These are phyloP conservation scores for Puccinia horiana DNA, from an alignment of 1,284 basidiomycete species.

Conservation along the genomic window DNA sequence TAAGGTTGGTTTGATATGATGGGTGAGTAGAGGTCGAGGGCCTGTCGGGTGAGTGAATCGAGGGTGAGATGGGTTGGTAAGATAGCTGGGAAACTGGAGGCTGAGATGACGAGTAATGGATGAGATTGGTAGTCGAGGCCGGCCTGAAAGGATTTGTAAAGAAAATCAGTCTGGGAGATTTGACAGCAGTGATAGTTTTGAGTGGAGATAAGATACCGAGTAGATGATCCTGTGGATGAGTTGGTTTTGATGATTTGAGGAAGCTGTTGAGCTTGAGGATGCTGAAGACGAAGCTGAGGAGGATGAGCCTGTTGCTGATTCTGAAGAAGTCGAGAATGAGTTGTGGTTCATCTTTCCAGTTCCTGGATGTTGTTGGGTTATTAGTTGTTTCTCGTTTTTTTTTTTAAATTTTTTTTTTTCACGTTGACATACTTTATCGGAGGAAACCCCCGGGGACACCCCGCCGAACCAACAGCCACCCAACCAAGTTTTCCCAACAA, in stretches of 20 bases:
- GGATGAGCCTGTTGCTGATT: not conserved
- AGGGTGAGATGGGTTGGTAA: not conserved
- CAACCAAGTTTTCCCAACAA: no score
- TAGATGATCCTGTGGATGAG: constrained; percentile 21
- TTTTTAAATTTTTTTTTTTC: not conserved
- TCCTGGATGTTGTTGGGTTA: not conserved
- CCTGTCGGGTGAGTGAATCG: constrained; percentile 12
- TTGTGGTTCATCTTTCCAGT: not conserved
- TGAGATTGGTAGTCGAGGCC: constrained; percentile 38
- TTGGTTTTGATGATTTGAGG: not conserved
- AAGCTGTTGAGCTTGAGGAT: not conserved
- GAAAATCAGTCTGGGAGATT: no score
- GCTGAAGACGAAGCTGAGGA: not conserved
- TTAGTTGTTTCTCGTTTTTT: not conserved
- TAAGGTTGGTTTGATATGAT: constrained; percentile 31
- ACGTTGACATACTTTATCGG: no score
- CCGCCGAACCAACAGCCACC: no score
- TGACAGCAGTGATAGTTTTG: not conserved
- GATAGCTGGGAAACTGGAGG: constrained; percentile 25
- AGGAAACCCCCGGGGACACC: no score
- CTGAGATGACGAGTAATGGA: constrained; percentile 33
- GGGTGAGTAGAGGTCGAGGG: constrained; percentile 18
- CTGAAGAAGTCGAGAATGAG: not conserved
- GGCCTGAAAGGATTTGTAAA: not conserved
- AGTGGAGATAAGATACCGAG: not conserved